Evolutionary conservation across 495 filamentous ascomycete species (phyloP).

Genomic region (Podospora tetraspora): DNA sequence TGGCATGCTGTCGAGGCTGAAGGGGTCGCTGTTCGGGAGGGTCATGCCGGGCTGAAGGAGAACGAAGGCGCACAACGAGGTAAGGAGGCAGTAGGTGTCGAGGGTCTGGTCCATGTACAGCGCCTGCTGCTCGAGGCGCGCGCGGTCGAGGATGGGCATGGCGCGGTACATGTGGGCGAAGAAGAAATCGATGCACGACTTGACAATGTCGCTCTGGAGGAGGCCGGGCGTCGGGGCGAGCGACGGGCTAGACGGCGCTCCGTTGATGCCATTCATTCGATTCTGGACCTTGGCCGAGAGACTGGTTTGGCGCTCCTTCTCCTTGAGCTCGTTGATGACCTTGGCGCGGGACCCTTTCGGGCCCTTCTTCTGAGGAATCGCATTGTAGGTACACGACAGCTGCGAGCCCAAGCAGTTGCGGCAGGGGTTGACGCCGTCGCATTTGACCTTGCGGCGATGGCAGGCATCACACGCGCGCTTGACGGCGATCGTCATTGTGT

Average conservation of each 20-base stretch:
- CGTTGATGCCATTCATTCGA: conserved; percentile 40
- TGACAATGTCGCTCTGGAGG: conserved; percentile 55
- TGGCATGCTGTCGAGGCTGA: conserved; percentile 47
- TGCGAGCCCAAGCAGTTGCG: conserved; percentile 63
- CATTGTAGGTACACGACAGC: conserved; percentile 71
- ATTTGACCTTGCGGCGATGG: conserved; percentile 79
- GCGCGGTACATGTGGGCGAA: conserved; percentile 79
- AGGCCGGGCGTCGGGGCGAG: conserved; percentile 51
- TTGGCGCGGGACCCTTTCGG: conserved; percentile 78
- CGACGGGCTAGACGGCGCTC: conserved; percentile 40
- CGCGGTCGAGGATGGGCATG: conserved; percentile 72
- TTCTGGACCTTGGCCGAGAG: conserved; percentile 46
- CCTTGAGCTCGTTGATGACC: conserved; percentile 70
- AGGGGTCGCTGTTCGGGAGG: conserved; percentile 47
- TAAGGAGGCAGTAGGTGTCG: conserved; percentile 73
- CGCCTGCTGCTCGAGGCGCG: conserved; percentile 59
- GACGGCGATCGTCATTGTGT: conserved; percentile 48
- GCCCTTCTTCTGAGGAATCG: conserved; percentile 82
- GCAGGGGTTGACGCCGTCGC: conserved; percentile 66
- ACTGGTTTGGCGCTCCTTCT: conserved; percentile 58
- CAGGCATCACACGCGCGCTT: conserved; percentile 77
- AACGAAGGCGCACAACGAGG: conserved; percentile 75
- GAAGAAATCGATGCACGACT: conserved; percentile 73
- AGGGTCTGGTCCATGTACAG: conserved; percentile 59
- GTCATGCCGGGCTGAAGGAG: conserved; percentile 78